Evolutionary conservation across 805 yeast genomes (phyloP), one percentile per base, ranked within the genome.

Genomic region (Vanderwaltozyma yarrowii): DNA sequence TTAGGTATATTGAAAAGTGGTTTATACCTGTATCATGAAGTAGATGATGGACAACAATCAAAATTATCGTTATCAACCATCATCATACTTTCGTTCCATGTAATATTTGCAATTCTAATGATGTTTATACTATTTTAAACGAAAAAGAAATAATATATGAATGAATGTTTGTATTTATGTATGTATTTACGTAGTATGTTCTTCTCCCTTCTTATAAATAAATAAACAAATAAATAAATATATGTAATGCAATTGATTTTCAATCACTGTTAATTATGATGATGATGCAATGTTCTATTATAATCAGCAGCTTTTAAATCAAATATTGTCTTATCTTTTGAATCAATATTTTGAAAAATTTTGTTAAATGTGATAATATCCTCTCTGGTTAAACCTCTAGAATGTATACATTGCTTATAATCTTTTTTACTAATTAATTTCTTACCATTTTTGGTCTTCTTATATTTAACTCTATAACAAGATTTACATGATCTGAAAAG

Each of bases 371-470:
- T 42, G 36, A 62, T 54, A 12, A 74, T 73, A 49, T 76, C 83
- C 45, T 73, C 75, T 52, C 78, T 73, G 7, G 82, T 77, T 51
- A 74, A 74, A 3, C 85, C 86, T 51, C 74, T 77, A 26, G 80
- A 70, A 49, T 78, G 78, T 28, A 64, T 54, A 49, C 85, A 78
- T 7, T 27, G 37, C 18, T 60, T 49, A 32, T 67, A 50, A 28
- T 61, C 60, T 45, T 70, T 71, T 35, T 30, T 39, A 27, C 17
- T 34, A 27, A 14, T 26, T 16, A 26, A 16, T 36, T 32, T 32
- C 37, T 46, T 27, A 35, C 31, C 10, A 37, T 41, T 27, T 43
- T 40, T n/a, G n/a, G n/a, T n/a, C n/a, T n/a, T n/a, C n/a, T n/a
- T n/a, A n/a, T n/a, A n/a, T n/a, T n/a, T n/a, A n/a, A n/a, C n/a